phyloP scores from a whole-genome alignment of 2,329 filamentous ascomycete species.

The Orbilia quercus region DNA sequence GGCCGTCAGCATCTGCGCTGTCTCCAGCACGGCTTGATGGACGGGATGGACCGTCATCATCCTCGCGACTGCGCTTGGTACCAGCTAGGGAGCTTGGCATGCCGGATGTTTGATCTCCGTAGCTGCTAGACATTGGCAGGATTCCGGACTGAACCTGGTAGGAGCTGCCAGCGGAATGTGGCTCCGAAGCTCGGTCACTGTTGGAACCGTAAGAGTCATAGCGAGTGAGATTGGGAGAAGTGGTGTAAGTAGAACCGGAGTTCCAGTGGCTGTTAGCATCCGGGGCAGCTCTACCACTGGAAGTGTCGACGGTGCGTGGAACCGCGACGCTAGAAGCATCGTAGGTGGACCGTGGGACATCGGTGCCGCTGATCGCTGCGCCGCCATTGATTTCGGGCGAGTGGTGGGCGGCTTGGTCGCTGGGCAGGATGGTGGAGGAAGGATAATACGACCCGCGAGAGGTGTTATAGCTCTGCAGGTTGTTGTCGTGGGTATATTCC shows the following conservation, averaged over 20 bases:
- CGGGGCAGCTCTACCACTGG: conserved; percentile 34
- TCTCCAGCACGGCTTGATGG: conserved; percentile 70
- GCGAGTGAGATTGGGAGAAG: conserved; percentile 77
- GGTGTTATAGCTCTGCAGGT: conserved; percentile 64
- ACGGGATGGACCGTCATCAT: conserved; percentile 74
- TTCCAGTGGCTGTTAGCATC: conserved; percentile 48
- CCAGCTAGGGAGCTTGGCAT: conserved; percentile 62
- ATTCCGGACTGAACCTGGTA: conserved; percentile 57
- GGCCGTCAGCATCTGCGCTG: conserved; percentile 58
- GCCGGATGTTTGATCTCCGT: conserved; percentile 55
- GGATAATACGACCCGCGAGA: conserved; percentile 68
- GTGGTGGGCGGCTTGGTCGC: conserved; percentile 74
- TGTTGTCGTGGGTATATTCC: conserved; percentile 83
- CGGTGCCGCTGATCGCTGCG: conserved; percentile 45
- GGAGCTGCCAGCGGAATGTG: conserved; percentile 70
- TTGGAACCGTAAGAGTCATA: conserved; percentile 76
- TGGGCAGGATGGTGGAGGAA: conserved; percentile 72
- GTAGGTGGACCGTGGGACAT: conserved; percentile 51
- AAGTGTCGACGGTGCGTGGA: conserved; percentile 52
- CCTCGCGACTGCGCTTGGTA: conserved; percentile 73
- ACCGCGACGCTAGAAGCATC: conserved; percentile 50
- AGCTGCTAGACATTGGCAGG: conserved; percentile 55
- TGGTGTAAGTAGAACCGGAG: conserved; percentile 41
- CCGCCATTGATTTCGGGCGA: conserved; percentile 66
- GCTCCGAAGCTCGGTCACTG: conserved; percentile 77